phyloP scores from a whole-genome alignment of 2,329 filamentous ascomycete species.

The Colletotrichum lindemuthianum region DNA sequence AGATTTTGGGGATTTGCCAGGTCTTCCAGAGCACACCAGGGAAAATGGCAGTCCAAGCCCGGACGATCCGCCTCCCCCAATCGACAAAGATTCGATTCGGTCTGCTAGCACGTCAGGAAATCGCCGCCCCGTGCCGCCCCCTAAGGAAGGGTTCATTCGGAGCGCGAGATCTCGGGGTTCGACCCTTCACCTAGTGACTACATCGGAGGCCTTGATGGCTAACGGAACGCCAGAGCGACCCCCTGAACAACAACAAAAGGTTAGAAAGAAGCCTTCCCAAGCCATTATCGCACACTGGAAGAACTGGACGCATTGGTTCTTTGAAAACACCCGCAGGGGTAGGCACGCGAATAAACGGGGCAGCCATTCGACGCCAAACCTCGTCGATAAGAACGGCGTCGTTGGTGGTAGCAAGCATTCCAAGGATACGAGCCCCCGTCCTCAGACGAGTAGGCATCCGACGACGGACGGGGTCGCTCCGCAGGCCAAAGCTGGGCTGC shows the following conservation, averaged over 20 bases:
- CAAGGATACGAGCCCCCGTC: constrained; percentile 66
- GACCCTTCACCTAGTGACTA: constrained; percentile 85
- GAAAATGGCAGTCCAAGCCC: constrained; percentile 56
- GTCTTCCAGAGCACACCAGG: constrained; percentile 71
- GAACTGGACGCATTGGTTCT: constrained; percentile 72
- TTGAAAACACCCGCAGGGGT: constrained; percentile 65
- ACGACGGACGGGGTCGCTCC: constrained; percentile 47
- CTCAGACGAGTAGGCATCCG: constrained; percentile 69
- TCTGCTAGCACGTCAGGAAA: constrained; percentile 82
- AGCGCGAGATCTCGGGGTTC: constrained; percentile 81
- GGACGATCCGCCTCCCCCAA: constrained; percentile 71
- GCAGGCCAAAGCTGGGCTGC: constrained; percentile 56
- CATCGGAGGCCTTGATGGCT: constrained; percentile 60
- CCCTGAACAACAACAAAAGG: constrained; percentile 53
- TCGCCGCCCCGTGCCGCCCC: constrained; percentile 80
- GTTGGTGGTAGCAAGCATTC: constrained; percentile 50
- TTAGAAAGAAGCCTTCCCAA: constrained; percentile 66
- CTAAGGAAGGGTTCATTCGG: constrained; percentile 79
- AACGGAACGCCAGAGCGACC: constrained; percentile 43
- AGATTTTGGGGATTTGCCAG: constrained; percentile 79
- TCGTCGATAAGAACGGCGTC: constrained; percentile 59
- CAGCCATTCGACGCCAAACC: constrained; percentile 69
- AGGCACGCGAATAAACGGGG: constrained; percentile 59
- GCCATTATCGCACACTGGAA: constrained; percentile 70
- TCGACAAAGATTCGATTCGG: constrained; percentile 82